Conservation (phyloP, 495 filamentous ascomycete species). For the Daldinia grandis region DNA sequence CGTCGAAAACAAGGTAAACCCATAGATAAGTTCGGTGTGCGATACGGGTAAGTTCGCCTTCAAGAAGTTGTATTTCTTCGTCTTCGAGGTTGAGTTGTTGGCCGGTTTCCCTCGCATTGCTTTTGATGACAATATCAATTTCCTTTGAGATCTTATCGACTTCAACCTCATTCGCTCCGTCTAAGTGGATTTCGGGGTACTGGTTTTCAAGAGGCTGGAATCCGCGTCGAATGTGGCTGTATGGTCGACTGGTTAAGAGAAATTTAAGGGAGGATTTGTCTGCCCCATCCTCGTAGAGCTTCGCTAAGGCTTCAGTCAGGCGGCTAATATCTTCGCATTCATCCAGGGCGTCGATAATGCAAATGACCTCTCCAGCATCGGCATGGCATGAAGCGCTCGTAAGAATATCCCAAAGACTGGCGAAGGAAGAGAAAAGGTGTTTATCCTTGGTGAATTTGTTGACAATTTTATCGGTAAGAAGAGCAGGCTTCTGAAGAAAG, state of each 20-base stretch:
- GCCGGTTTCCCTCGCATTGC: constrained; percentile 42
- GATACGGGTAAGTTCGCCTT: constrained; percentile 39
- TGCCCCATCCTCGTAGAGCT: constrained; percentile 19
- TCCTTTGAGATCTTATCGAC: constrained; percentile 52
- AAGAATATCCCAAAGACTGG: constrained; percentile 56
- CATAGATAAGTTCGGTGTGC: constrained; percentile 52
- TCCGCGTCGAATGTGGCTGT: constrained; percentile 46
- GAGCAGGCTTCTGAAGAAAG: constrained; percentile 44
- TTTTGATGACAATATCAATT: constrained; percentile 54
- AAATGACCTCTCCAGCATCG: constrained; percentile 57
- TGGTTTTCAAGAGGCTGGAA: constrained; percentile 43
- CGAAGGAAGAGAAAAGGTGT: constrained; percentile 45
- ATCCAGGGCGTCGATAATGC: constrained; percentile 60
- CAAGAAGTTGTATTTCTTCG: constrained; percentile 33
- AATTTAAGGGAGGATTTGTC: constrained; percentile 51
- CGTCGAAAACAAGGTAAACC: constrained; percentile 48
- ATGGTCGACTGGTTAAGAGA: constrained; percentile 61
- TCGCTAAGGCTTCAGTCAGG: constrained; percentile 23
- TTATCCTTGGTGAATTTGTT: constrained; percentile 33
- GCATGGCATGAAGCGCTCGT: constrained; percentile 42
- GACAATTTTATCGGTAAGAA: constrained; percentile 46
- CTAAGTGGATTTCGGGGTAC: constrained; percentile 50
- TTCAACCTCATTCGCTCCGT: constrained; percentile 45
- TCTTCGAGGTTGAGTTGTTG: constrained; percentile 23
- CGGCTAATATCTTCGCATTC: constrained; percentile 42